Evolutionary conservation across 331 rosid genomes (phyloP).

Genomic region (Acacia concinna): DNA sequence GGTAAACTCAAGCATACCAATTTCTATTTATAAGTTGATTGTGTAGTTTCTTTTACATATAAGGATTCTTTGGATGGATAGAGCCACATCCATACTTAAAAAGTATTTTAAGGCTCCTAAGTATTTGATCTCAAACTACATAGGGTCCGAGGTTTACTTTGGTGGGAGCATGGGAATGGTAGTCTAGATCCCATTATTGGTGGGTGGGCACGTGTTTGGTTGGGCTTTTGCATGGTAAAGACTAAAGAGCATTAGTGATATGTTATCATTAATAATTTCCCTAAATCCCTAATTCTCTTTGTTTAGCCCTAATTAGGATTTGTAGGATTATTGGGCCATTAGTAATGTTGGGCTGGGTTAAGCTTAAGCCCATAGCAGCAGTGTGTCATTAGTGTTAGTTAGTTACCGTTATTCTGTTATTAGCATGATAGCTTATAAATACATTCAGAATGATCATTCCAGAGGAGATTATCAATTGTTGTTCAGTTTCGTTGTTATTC

Average conservation of each 20-base stretch:
- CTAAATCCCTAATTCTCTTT: no score
- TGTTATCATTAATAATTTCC: no score
- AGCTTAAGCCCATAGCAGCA: no score
- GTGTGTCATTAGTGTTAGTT: no score
- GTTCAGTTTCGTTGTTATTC: no score
- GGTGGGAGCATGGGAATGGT: neutral
- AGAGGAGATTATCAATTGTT: no score
- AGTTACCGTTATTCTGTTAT: no score
- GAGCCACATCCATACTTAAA: neutral
- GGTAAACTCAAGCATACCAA: neutral
- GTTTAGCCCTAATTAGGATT: no score
- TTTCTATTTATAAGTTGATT: neutral
- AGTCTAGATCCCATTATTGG: neutral
- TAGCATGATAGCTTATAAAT: no score
- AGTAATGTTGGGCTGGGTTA: no score
- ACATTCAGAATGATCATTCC: no score
- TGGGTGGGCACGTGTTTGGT: neutral
- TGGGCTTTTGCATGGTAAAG: neutral
- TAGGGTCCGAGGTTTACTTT: neutral
- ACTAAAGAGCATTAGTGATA: neutral
- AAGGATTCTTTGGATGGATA: neutral
- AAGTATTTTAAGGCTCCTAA: neutral
- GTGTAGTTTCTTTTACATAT: neutral
- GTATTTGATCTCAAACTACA: neutral
- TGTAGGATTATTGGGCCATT: no score